These are phyloP conservation scores for Zanthoxylum bungeanum DNA, from an alignment of 345 rosid genomes.

Conservation along the genomic window DNA sequence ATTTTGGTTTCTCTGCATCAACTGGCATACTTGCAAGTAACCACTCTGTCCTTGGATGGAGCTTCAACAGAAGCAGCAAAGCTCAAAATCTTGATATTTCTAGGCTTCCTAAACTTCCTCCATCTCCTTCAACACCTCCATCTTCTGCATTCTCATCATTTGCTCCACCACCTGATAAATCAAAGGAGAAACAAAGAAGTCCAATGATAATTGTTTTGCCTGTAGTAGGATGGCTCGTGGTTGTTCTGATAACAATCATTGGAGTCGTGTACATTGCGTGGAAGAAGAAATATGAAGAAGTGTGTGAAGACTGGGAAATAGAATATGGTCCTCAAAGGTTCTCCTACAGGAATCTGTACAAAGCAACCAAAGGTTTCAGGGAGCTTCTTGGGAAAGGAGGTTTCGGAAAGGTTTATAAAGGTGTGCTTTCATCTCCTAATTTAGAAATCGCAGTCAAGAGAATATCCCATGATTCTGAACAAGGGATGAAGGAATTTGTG, in stretches of 20 bases:
- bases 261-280: conserved; percentile 21
- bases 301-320: conserved; percentile 58
- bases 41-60: conserved; percentile 63
- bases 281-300: conserved; percentile 57
- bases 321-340: too few species aligned
- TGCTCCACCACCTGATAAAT: too few species aligned
- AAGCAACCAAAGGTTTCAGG: too few species aligned
- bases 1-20: conserved; percentile 52
- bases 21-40: conserved; percentile 35
- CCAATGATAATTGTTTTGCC: conserved; percentile 21
- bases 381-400: too few species aligned
- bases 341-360: too few species aligned
- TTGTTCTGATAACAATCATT: conserved; percentile 18
- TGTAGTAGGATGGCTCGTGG: conserved; percentile 19
- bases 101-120: conserved; percentile 54
- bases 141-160: too few species aligned
- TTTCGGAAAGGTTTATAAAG: conserved; percentile 64
- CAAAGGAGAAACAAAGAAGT: conserved; percentile 16
- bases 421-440: conserved; percentile 37
- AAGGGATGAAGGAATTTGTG: conserved; percentile 49
- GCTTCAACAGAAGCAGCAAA: conserved; percentile 44
- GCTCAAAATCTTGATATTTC: conserved; percentile 38
- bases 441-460: conserved; percentile 56
- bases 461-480: conserved; percentile 40
- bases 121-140: too few species aligned